A percentile compares a stretch with the other conserved stretches of the same genome.
phyloP scores from a whole-genome alignment of 78 protist species.

The Thecamonas trahens region DNA sequence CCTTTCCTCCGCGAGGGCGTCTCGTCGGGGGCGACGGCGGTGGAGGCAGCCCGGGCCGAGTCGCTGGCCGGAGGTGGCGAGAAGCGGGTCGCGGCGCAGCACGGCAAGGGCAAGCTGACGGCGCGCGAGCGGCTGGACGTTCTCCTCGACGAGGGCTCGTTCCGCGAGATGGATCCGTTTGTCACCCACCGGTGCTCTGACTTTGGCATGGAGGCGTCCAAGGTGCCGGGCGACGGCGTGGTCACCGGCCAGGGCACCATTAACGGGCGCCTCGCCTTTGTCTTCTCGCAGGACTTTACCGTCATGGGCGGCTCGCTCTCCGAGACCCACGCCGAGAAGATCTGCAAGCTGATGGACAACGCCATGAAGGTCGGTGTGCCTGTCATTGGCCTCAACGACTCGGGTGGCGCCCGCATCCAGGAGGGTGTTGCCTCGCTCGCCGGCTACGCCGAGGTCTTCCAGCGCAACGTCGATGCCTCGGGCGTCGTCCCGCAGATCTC shows the following conservation, averaged over 20 bases:
- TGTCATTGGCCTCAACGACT: slow-evolving; percentile 94
- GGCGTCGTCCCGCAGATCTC: slow-evolving; percentile 96
- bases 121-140: slow-evolving; percentile 92
- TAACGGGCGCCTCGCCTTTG: slow-evolving; percentile 88
- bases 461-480: slow-evolving; percentile 79
- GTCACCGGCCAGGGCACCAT: slow-evolving; percentile 91
- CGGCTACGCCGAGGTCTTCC: slow-evolving; percentile 87
- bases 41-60: no score
- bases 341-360: slow-evolving; percentile 94
- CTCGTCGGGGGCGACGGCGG: no score
- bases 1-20: no score
- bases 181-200: slow-evolving; percentile 85
- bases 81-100: no score
- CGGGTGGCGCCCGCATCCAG: slow-evolving; percentile 93
- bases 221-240: slow-evolving; percentile 89
- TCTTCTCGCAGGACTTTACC: slow-evolving; percentile 93
- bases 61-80: no score
- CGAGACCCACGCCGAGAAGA: slow-evolving; percentile 92
- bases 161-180: slow-evolving; percentile 82
- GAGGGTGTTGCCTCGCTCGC: slow-evolving; percentile 96
- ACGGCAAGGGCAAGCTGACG: slow-evolving; percentile 88
- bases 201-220: slow-evolving; percentile 75
- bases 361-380: slow-evolving; percentile 94
- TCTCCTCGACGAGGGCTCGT: slow-evolving; percentile 79
- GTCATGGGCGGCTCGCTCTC: slow-evolving; percentile 94